Conservation (phyloP, 306 rosid species). For the Lupinus albus region DNA sequence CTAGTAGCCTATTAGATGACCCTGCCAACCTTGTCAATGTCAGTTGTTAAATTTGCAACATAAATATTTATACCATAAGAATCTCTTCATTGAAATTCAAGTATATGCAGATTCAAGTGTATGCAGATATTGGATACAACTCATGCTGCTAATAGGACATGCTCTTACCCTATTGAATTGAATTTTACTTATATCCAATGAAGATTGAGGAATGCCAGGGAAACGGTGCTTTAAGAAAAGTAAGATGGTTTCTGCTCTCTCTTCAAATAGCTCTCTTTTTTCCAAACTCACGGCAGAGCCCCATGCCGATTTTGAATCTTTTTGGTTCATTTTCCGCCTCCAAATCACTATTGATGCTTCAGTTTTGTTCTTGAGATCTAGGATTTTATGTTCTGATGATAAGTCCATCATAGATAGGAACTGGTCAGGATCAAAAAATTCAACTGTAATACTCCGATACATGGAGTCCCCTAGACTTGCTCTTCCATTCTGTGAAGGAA, state of each 20-base stretch:
- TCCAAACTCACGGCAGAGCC: constrained; percentile 92
- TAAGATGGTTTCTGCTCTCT: constrained; percentile 94
- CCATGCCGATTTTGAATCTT: constrained; percentile 88
- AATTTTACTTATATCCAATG: constrained; percentile 92
- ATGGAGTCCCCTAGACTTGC: constrained; percentile 89
- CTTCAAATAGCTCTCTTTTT: constrained; percentile 94
- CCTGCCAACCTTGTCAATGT: neutral
- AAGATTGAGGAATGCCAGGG: constrained; percentile 92
- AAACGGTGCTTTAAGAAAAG: constrained; percentile 87
- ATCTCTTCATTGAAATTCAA: neutral
- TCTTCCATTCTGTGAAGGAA: constrained; percentile 75
- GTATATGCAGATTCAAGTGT: neutral
- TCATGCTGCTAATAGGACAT: neutral
- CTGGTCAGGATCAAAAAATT: constrained; percentile 89
- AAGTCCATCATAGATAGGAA: constrained; percentile 79
- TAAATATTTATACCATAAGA: neutral
- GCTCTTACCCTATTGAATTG: constrained; percentile 70
- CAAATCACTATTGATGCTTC: constrained; percentile 97
- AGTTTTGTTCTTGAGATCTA: constrained; percentile 86
- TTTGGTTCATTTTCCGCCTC: constrained; percentile 93
- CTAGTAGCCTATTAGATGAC: neutral
- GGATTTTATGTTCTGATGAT: constrained; percentile 84
- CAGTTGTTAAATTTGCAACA: neutral
- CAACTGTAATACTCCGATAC: constrained; percentile 78
- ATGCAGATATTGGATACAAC: constrained; percentile 10